Evolutionary conservation across 108 stramenopile genomes (phyloP).

Genomic region (Cyclotella choctawhatcheeana): DNA sequence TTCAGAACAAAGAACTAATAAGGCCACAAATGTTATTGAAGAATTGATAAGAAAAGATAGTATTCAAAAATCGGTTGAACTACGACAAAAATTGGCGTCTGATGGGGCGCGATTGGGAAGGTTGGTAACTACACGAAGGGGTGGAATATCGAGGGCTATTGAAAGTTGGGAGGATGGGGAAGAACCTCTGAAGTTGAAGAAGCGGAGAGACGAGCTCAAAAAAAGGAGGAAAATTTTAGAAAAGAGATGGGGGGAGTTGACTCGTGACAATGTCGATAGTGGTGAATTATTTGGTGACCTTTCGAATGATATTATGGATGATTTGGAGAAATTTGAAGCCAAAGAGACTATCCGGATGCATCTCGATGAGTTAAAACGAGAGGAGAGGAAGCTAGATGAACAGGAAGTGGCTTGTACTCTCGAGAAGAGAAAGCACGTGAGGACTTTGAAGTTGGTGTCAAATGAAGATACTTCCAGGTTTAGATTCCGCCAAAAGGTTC

Average conservation of each 20-base stretch:
- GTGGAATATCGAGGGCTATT: constrained; percentile 33
- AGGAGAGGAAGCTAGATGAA: constrained; percentile 62
- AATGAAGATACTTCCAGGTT: constrained; percentile 87
- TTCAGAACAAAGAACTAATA: not conserved
- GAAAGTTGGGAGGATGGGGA: constrained; percentile 89
- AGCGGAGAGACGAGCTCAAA: constrained; percentile 48
- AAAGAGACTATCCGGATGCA: constrained; percentile 74
- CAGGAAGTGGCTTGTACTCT: constrained; percentile 72
- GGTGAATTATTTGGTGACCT: constrained; percentile 1
- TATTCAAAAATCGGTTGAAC: constrained; percentile 56
- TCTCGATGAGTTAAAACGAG: constrained; percentile 53
- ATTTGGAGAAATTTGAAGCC: constrained; percentile 57
- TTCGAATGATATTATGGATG: constrained; percentile 15
- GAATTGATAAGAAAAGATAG: constrained; percentile 60
- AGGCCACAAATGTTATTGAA: constrained; percentile 57
- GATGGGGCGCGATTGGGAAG: constrained; percentile 85
- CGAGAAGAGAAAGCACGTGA: constrained; percentile 79
- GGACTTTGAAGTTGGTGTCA: constrained; percentile 77
- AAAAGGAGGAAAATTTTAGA: constrained; percentile 52
- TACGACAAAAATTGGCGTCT: constrained; percentile 67
- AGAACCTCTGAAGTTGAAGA: constrained; percentile 58
- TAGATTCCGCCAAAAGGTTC: constrained; percentile 67
- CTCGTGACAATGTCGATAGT: not conserved
- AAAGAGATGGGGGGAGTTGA: constrained; percentile 27
- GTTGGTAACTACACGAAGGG: constrained; percentile 61